Conservation (phyloP, 2,329 filamentous ascomycete genomes). For the Hypoxylon sp. region DNA sequence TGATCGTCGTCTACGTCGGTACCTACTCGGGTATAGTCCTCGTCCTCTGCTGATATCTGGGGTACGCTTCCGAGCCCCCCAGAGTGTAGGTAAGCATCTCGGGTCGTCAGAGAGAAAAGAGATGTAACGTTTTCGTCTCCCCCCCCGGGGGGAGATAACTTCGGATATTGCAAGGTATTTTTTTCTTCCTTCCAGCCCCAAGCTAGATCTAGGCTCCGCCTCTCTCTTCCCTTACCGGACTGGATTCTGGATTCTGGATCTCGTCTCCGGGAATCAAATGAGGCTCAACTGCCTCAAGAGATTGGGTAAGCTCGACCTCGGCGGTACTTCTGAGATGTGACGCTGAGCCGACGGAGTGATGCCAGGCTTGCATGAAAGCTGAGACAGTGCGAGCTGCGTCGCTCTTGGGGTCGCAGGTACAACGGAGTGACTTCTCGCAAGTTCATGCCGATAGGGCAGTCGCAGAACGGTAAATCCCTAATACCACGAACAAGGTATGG, state of each 20-base stretch:
- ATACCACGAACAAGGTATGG: neutral
- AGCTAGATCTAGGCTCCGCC: neutral
- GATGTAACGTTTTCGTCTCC: constrained; percentile 5
- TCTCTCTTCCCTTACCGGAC: constrained; percentile 1
- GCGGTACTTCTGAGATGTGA: constrained; percentile 6
- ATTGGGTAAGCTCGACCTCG: constrained; percentile 9
- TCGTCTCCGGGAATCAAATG: constrained; percentile 5
- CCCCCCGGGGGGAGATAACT: constrained; percentile 4
- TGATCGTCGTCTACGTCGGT: neutral
- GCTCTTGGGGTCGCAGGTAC: constrained; percentile 3
- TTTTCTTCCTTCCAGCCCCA: no score
- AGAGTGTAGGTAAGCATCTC: neutral
- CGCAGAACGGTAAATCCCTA: neutral
- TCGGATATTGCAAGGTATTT: constrained; percentile 17
- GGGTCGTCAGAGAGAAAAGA: neutral
- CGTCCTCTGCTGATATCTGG: neutral
- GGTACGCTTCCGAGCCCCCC: neutral
- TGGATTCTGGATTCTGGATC: no score
- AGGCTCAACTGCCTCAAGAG: constrained; percentile 19
- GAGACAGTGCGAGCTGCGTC: constrained; percentile 28
- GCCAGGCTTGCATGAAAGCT: constrained; percentile 10
- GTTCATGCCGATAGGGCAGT: constrained; percentile 1
- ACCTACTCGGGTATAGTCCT: neutral
- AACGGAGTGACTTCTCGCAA: constrained; percentile 14
- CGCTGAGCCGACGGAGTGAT: neutral